Percentiles rank a stretch among this genome's conserved stretches.
Conservation (phyloP, 2,329 filamentous ascomycete species). For the Aspergillus sp. region DNA sequence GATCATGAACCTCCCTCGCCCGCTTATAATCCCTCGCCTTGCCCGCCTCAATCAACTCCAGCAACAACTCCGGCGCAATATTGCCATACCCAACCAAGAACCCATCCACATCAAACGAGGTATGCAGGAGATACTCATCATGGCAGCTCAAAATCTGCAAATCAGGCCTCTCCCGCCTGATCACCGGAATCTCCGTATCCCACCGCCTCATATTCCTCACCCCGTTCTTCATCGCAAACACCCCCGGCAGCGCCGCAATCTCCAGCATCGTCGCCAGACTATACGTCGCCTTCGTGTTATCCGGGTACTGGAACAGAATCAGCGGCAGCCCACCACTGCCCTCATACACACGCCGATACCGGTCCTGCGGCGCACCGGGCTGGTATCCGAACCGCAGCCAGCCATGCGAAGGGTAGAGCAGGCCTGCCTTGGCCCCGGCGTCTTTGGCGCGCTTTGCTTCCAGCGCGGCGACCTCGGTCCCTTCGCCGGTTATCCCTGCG, state of each 20-base stretch:
- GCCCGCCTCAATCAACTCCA: conserved; percentile 52
- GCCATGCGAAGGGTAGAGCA: too few species aligned
- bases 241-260: conserved; percentile 53
- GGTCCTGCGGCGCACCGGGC: too few species aligned
- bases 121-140: conserved; percentile 56
- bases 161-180: conserved; percentile 50
- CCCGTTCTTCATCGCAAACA: conserved; percentile 59
- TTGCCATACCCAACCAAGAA: conserved; percentile 57
- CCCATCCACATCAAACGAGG: conserved; percentile 53
- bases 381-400: too few species aligned
- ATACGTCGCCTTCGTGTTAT: conserved; percentile 55
- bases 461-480: too few species aligned
- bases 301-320: conserved; percentile 56
- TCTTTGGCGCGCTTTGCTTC: too few species aligned
- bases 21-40: too few species aligned
- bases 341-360: too few species aligned
- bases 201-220: conserved; percentile 59
- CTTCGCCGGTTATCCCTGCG: too few species aligned
- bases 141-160: conserved; percentile 54
- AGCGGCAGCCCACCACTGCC: conserved; percentile 21
- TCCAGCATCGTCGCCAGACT: conserved; percentile 55
- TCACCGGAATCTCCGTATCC: conserved; percentile 57
- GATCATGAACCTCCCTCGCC: too few species aligned
- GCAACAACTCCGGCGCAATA: conserved; percentile 52
- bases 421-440: too few species aligned